phyloP scores from a whole-genome alignment of 305 asterid species.

The Solanum aculeatissimum region DNA sequence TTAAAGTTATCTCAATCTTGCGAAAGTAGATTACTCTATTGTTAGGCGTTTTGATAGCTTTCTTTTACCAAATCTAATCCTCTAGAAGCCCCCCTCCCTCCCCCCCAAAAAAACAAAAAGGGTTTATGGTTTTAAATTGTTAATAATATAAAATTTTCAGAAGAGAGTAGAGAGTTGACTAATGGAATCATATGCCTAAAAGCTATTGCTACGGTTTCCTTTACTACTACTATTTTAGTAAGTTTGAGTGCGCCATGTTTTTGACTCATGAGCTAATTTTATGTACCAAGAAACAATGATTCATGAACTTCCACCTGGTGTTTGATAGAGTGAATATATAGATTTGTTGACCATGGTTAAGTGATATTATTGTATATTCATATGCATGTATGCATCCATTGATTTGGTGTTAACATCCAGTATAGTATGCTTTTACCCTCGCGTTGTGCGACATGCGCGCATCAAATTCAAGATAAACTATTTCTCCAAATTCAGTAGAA shows the following conservation, averaged over 20 bases:
- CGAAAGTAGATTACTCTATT: neutral
- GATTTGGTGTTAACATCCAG: neutral
- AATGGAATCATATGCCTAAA: neutral
- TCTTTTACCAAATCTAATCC: neutral
- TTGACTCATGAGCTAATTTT: neutral
- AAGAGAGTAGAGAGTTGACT: neutral
- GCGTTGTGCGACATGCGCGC: neutral
- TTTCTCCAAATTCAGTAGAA: neutral
- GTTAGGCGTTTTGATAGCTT: neutral
- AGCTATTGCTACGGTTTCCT: neutral
- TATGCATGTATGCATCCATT: neutral
- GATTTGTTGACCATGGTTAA: neutral
- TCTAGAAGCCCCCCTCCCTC: neutral
- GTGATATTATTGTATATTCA: neutral
- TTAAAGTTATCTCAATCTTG: neutral
- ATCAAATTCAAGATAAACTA: neutral
- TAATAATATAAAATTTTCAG: neutral
- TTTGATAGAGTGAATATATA: neutral
- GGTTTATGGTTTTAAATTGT: neutral
- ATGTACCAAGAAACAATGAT: neutral
- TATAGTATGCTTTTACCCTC: neutral
- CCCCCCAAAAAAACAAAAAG: neutral
- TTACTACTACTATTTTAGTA: neutral
- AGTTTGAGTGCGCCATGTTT: neutral
- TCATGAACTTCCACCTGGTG: neutral